Evolutionary conservation across 352 stramenopile species (phyloP).

Genomic region (Globisporangium heterothallicum): DNA sequence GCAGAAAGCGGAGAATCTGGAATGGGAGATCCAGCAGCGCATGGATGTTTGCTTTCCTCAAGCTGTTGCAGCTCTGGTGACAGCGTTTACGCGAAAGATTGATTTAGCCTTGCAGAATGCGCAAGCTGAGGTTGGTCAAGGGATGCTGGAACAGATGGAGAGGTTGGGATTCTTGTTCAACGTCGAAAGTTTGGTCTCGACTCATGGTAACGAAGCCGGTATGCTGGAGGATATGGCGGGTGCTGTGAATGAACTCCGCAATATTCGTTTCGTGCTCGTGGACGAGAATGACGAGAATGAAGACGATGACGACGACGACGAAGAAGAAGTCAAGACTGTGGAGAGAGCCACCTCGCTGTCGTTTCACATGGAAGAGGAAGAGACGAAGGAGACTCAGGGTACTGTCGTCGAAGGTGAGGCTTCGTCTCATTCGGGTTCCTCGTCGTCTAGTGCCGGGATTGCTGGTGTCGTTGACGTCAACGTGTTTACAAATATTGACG

Average conservation of each 20-base stretch:
- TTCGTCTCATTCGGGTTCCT: conserved; percentile 19
- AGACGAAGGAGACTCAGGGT: conserved; percentile 44
- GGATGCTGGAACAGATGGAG: conserved; percentile 72
- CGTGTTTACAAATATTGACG: conserved; percentile 71
- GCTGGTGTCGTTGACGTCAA: conserved; percentile 77
- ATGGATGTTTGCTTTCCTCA: conserved; percentile 86
- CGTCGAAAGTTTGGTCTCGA: conserved; percentile 81
- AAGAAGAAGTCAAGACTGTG: conserved; percentile 19
- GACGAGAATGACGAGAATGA: conserved; percentile 62
- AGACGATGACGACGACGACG: conserved; percentile 41
- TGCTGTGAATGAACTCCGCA: conserved; percentile 73
- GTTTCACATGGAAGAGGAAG: conserved; percentile 70
- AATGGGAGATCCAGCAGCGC: conserved; percentile 74
- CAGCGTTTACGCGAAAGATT: conserved; percentile 75
- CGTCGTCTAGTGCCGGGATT: conserved; percentile 35
- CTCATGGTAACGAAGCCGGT: conserved; percentile 81
- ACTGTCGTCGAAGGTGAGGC: not conserved
- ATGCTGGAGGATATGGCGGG: conserved; percentile 88
- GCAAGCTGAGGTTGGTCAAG: conserved; percentile 32
- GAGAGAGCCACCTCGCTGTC: conserved; percentile 30
- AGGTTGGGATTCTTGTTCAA: conserved; percentile 82
- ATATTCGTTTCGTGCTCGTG: conserved; percentile 75
- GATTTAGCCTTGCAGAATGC: conserved; percentile 65
- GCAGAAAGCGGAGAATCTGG: conserved; percentile 69
- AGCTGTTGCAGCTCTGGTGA: conserved; percentile 72